phyloP scores from a whole-genome alignment of 2,329 filamentous ascomycete species.

The Massarina eburnea region DNA sequence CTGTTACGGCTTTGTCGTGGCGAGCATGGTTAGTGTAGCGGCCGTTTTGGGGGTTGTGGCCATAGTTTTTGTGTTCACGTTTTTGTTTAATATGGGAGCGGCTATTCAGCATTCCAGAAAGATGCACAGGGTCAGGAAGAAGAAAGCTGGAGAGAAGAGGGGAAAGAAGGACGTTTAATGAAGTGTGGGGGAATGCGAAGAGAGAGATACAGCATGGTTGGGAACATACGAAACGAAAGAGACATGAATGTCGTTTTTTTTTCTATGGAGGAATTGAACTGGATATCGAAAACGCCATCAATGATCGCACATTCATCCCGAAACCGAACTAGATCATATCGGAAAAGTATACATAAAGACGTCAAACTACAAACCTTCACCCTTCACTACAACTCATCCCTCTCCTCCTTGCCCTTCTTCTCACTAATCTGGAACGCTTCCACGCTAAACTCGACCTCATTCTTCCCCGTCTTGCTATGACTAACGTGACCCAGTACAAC shows the following conservation, averaged over 20 bases:
- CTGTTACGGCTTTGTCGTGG: constrained; percentile 38
- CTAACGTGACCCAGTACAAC: constrained; percentile 30
- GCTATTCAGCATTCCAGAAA: constrained; percentile 35
- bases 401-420: constrained; percentile 11
- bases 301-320: no score
- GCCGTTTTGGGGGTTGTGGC: constrained; percentile 29
- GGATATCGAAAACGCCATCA: no score
- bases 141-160: constrained; percentile 8
- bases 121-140: constrained; percentile 39
- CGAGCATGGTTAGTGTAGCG: constrained; percentile 37
- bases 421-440: constrained; percentile 31
- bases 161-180: no score
- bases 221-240: no score
- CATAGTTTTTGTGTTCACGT: constrained; percentile 33
- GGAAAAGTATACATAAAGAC: no score
- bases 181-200: no score
- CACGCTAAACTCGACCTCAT: constrained; percentile 34
- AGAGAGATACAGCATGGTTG: no score
- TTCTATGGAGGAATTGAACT: no score
- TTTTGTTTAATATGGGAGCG: constrained; percentile 39
- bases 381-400: constrained; percentile 37
- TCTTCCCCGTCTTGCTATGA: constrained; percentile 25
- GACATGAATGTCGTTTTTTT: no score
- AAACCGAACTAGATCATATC: no score
- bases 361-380: no score